phyloP scores from a whole-genome alignment of 2,329 filamentous ascomycete species.

The Ilyonectria destructans region DNA sequence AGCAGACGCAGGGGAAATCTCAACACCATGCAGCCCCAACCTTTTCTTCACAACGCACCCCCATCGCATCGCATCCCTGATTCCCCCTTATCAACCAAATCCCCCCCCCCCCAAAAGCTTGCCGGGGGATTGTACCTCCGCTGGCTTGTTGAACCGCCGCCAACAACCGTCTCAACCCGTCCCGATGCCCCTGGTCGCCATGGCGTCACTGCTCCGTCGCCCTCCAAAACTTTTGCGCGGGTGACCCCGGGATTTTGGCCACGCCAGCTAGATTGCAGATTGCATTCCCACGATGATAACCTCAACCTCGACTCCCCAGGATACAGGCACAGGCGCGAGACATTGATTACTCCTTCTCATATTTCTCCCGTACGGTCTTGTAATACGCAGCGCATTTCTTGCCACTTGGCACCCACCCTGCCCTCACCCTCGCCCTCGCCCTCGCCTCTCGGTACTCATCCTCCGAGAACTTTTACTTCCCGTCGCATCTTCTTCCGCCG shows the following conservation, averaged over 20 bases:
- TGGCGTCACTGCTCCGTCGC: slow-evolving; percentile 39
- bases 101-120: not conserved
- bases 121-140: slow-evolving; percentile 21
- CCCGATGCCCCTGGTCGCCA: slow-evolving; percentile 21
- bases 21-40: slow-evolving; percentile 4
- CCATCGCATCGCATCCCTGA: slow-evolving; percentile 1
- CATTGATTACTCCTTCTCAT: not conserved
- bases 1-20: not conserved
- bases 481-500: slow-evolving; percentile 33
- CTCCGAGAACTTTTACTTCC: slow-evolving; percentile 31
- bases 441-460: slow-evolving; percentile 37
- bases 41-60: not conserved
- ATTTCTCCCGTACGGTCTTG: not conserved
- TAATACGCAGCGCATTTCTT: slow-evolving; percentile 15
- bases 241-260: slow-evolving; percentile 32
- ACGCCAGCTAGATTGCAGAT: slow-evolving; percentile 27
- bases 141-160: slow-evolving; percentile 34
- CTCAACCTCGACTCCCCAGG: slow-evolving; percentile 1
- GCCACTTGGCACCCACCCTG: not conserved
- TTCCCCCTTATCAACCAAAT: not conserved
- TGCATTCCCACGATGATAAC: slow-evolving; percentile 34
- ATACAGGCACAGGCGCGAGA: slow-evolving; percentile 5
- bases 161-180: slow-evolving; percentile 44
- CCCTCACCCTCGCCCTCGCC: slow-evolving; percentile 3
- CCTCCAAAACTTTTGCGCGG: slow-evolving; percentile 29